These are phyloP conservation scores for Pilobolus umbonatus DNA, from an alignment of 192 early-diverging fungal genomes.

Conservation along the genomic window DNA sequence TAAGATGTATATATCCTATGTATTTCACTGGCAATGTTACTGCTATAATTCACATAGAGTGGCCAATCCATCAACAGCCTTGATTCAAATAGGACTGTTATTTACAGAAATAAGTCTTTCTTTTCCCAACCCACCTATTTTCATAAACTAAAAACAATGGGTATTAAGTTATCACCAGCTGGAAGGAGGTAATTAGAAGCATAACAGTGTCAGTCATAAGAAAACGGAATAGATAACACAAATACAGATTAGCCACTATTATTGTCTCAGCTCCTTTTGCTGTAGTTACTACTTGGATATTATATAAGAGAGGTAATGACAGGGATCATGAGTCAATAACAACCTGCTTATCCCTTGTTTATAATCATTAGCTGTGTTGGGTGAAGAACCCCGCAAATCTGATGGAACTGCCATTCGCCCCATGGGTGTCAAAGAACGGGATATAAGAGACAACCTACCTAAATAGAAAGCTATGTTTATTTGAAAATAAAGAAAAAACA, in stretches of 20 bases:
- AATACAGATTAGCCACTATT: constrained; percentile 25
- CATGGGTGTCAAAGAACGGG: constrained; percentile 24
- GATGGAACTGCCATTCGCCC: constrained; percentile 32
- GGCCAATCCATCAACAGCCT: no score
- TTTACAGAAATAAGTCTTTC: no score
- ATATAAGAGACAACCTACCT: constrained; percentile 9
- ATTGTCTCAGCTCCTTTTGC: constrained; percentile 31
- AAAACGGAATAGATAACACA: neutral
- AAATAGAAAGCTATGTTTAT: no score
- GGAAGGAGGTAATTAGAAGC: constrained; percentile 20
- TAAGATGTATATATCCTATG: no score
- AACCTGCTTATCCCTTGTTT: neutral
- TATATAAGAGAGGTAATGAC: constrained; percentile 35
- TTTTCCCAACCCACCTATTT: neutral
- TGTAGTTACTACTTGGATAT: constrained; percentile 27
- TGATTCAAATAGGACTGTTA: no score
- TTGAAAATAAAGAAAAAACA: no score
- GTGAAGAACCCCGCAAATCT: constrained; percentile 21
- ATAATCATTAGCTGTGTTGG: constrained; percentile 22
- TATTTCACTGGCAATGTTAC: no score
- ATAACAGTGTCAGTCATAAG: neutral
- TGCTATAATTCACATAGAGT: no score
- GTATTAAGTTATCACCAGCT: constrained; percentile 26
- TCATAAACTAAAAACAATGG: constrained; percentile 7
- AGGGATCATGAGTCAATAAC: no score